Base-by-base conservation (phyloP, 768 basidiomycete genomes). In the Lepiota venenata region DNA sequence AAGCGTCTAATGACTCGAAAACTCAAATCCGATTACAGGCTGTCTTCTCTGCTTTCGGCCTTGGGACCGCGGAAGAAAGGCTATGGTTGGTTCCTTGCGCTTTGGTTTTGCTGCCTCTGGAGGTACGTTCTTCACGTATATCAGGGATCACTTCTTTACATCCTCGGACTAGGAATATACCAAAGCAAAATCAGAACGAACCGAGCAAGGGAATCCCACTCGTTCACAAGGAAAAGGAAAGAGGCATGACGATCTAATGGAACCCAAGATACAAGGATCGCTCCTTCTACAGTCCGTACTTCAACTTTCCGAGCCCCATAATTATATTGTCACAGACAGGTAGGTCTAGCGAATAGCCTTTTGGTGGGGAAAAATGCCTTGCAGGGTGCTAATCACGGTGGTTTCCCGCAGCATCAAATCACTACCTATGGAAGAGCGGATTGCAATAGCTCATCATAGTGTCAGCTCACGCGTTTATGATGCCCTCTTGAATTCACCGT, bases 251-350 rank as follows among this genome's bases (percentile, higher is more conserved):
- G 71, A 74, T 52, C 71, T 74, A 1, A 64, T 83, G 39, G 86
- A 85, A 63, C 83, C 87, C 6, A 89, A 83, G 61, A 80, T 87
- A 11, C 92, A 93, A 65, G 96, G 96, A 1, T 88, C 91, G 2
- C 69, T 98, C 15, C 70, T 99, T 11, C 69, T 98, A 2, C 94
- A 98, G 68, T 84, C 88, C 2, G 71, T 98, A 55, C 77, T 98
- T 21, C 79, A 77, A 27, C 76, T 97, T 20, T 69, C 81, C 0
- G 74, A 79, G 8, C 83, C 87, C 1, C 80, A 87, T 60, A 88
- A 90, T 62, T 74, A 80, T 44, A 69, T 81, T 20, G 82, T 94
- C 3, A 70, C 87, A 20, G 77, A 87, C 27, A 90, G 87, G 93
- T 91, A 56, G 55, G 72, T 50, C 27, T 36, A 22, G 38, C 42